Evolutionary conservation across 2,329 filamentous ascomycete species (phyloP).

Genomic region (Pseudopyrenochaeta lycopersici): DNA sequence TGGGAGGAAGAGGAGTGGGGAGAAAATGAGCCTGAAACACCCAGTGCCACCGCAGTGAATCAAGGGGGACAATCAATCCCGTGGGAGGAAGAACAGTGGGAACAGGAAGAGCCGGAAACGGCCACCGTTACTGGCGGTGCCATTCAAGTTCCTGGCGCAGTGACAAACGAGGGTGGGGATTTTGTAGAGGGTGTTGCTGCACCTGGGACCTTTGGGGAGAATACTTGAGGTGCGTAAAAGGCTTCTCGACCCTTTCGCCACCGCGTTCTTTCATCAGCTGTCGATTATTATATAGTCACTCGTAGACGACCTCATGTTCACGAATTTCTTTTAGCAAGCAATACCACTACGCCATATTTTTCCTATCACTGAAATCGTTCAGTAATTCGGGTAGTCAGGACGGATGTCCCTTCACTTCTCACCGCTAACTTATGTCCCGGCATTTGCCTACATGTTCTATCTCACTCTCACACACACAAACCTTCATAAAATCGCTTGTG

Average conservation of each 20-base stretch:
- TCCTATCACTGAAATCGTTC: no score
- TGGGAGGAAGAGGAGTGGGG: conserved; percentile 1
- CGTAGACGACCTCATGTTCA: no score
- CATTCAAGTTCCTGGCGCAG: conserved; percentile 3
- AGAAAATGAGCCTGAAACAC: neutral
- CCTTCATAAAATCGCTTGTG: no score
- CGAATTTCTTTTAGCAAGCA: no score
- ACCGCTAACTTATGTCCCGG: no score
- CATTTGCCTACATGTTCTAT: no score
- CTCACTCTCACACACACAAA: no score
- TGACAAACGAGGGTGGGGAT: neutral
- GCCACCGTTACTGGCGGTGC: conserved; percentile 4
- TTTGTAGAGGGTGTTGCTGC: conserved; percentile 6
- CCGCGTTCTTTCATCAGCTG: neutral
- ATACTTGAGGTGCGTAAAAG: neutral
- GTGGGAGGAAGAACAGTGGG: neutral
- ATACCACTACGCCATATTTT: no score
- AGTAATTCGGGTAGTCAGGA: no score
- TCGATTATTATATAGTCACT: neutral
- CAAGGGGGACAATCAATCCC: neutral
- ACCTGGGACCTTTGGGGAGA: neutral
- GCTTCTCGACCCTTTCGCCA: neutral
- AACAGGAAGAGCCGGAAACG: neutral
- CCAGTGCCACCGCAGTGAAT: neutral
- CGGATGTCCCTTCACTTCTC: no score